Evolutionary conservation across 495 filamentous ascomycete species (phyloP).

Genomic region (Lichenothelia convexa): DNA sequence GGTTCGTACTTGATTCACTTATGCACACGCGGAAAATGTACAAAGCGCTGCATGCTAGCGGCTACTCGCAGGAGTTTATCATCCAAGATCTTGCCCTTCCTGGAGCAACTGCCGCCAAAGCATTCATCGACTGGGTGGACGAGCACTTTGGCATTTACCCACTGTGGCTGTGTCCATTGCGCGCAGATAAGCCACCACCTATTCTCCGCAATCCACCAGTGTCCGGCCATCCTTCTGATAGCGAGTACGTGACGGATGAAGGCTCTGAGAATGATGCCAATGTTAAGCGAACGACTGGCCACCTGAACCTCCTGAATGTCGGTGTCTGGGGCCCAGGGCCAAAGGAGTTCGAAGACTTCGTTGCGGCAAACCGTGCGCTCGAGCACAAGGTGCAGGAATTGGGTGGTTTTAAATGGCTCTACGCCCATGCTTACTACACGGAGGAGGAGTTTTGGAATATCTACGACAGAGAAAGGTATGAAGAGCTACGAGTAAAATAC

Average conservation of each 20-base stretch:
- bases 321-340: slow-evolving; percentile 16
- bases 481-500: slow-evolving; percentile 33
- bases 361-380: slow-evolving; percentile 12
- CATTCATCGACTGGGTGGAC: slow-evolving; percentile 34
- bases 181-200: slow-evolving; percentile 23
- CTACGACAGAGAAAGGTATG: slow-evolving; percentile 33
- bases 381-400: slow-evolving; percentile 12
- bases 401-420: slow-evolving; percentile 16
- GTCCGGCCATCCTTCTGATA: slow-evolving; percentile 22
- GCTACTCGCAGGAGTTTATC: slow-evolving; percentile 32
- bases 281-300: background rate
- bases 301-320: slow-evolving; percentile 13
- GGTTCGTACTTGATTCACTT: slow-evolving; percentile 43
- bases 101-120: slow-evolving; percentile 23
- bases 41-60: slow-evolving; percentile 37
- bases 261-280: background rate
- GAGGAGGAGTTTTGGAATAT: slow-evolving; percentile 36
- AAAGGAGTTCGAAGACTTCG: slow-evolving; percentile 5
- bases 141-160: slow-evolving; percentile 34
- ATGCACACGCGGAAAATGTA: slow-evolving; percentile 47
- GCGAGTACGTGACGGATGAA: slow-evolving; percentile 3
- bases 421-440: slow-evolving; percentile 41
- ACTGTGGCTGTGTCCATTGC: slow-evolving; percentile 41
- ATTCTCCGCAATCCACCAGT: no score
- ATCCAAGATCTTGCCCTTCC: slow-evolving; percentile 42